A percentile compares a stretch with the other conserved stretches of the same genome.
phyloP scores from a whole-genome alignment of 345 rosid species.

The Barbarea vulgaris region DNA sequence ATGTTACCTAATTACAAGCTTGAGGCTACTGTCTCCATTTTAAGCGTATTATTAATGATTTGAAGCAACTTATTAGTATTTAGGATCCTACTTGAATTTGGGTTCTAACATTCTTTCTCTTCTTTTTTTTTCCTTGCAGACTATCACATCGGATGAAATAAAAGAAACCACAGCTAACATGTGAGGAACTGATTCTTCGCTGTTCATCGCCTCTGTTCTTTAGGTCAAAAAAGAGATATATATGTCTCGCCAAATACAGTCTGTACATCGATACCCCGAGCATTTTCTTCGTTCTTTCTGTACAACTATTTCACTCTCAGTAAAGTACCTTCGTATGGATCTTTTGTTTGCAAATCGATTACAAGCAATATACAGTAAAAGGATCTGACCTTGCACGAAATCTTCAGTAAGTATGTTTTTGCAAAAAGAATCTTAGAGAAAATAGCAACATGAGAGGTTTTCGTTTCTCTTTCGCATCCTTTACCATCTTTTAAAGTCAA shows the following conservation, averaged over 20 bases:
- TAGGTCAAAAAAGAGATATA: conserved; percentile 7
- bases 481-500: not conserved
- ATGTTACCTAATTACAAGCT: not conserved
- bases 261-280: conserved; percentile 36
- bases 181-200: conserved; percentile 42
- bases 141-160: conserved; percentile 77
- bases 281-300: conserved; percentile 29
- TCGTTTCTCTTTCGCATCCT: conserved; percentile 7
- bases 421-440: not conserved
- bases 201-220: not conserved
- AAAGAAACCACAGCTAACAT: conserved; percentile 64
- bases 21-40: not conserved
- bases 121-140: conserved; percentile 52
- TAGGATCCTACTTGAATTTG: not conserved
- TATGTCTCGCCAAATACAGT: conserved; percentile 23
- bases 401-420: conserved; percentile 11
- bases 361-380: conserved; percentile 17
- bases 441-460: not conserved
- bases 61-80: not conserved
- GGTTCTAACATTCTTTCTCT: not conserved
- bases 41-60: not conserved
- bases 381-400: not conserved
- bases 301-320: conserved; percentile 29
- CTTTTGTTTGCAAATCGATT: conserved; percentile 18
- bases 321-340: conserved; percentile 13